These are phyloP conservation scores for Seiridium unicorne DNA, from an alignment of 2,329 filamentous ascomycete species.

Conservation along the genomic window DNA sequence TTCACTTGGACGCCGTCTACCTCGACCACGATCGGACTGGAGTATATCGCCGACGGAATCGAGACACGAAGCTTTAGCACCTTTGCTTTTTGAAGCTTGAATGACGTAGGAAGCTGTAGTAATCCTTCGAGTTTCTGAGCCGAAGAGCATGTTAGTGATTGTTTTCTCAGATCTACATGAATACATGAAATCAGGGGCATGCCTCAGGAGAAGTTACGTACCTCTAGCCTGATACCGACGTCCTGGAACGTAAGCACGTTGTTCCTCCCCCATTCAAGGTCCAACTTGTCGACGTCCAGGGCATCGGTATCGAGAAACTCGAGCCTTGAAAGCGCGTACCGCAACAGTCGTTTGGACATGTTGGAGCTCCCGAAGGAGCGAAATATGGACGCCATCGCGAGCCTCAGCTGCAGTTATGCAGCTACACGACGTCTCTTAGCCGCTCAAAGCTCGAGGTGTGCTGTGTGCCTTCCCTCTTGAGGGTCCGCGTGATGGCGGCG, in stretches of 20 bases:
- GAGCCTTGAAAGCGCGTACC: conserved; percentile 79
- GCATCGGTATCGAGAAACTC: conserved; percentile 87
- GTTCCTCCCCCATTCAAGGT: conserved; percentile 77
- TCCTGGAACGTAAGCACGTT: conserved; percentile 84
- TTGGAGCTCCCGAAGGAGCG: conserved; percentile 64
- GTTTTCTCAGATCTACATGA: neutral
- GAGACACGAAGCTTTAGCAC: conserved; percentile 76
- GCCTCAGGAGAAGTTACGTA: conserved; percentile 33
- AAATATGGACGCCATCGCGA: conserved; percentile 70
- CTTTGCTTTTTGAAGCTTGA: conserved; percentile 71
- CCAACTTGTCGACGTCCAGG: conserved; percentile 81
- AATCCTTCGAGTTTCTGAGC: conserved; percentile 73
- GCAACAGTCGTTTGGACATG: conserved; percentile 85
- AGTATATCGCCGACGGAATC: conserved; percentile 84
- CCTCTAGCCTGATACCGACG: conserved; percentile 77
- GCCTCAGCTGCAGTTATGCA: neutral
- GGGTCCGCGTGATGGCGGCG: neutral
- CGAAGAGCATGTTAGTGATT: neutral
- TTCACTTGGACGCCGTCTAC: conserved; percentile 77
- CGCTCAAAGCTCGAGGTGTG: neutral
- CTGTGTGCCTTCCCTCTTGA: neutral
- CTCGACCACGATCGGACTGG: conserved; percentile 78
- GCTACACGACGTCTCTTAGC: neutral
- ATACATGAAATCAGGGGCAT: neutral
- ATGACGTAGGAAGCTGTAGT: conserved; percentile 69